Percentiles rank a stretch among this genome's conserved stretches.
These are phyloP conservation scores for Poa pratensis DNA, from an alignment of 176 grass and related monocot genomes.

Conservation along the genomic window DNA sequence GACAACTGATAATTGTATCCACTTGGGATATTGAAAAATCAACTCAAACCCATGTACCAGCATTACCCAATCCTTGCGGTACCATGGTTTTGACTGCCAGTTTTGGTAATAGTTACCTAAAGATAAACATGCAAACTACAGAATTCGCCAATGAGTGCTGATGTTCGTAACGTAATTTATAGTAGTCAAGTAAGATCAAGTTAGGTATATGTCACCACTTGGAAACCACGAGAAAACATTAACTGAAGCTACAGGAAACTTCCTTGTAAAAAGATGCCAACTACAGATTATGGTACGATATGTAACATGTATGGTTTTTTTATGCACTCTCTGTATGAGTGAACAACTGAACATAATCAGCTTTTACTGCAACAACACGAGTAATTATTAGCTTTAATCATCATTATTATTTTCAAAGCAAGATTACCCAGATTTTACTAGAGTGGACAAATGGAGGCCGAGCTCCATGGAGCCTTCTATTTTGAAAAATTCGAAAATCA, in stretches of 20 bases:
- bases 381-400: neutral
- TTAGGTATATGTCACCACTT: constrained; percentile 10
- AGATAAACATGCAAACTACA: constrained; percentile 28
- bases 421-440: neutral
- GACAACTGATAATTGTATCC: constrained; percentile 44
- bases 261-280: neutral
- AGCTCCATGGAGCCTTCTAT: no score
- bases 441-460: no score
- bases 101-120: constrained; percentile 36
- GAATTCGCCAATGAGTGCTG: neutral
- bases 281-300: neutral
- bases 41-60: constrained; percentile 37
- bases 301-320: neutral
- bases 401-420: neutral
- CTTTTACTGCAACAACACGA: neutral
- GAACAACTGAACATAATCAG: neutral
- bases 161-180: constrained; percentile 13
- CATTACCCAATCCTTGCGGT: neutral
- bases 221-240: constrained; percentile 14
- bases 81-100: constrained; percentile 20
- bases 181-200: constrained; percentile 30
- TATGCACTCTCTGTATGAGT: neutral
- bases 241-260: neutral
- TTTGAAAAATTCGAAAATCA: no score
- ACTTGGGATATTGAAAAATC: constrained; percentile 9